Evolutionary conservation across 208 protist species (phyloP), one percentile per base, ranked within the genome.

Genomic region (Trypanosoma melophagium): DNA sequence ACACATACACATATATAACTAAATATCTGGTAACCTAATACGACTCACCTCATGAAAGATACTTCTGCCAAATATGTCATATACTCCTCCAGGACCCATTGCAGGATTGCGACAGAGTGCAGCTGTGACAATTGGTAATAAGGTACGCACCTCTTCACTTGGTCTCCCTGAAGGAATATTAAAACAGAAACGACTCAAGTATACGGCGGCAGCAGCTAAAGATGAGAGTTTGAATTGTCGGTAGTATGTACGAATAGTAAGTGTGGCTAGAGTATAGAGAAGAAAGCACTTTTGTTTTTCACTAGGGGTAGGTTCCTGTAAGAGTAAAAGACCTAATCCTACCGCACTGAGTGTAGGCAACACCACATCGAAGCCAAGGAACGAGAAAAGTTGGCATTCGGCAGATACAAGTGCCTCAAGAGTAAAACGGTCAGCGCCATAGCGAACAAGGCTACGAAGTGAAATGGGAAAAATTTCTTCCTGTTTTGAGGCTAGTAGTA

Each of bases 401-500:
- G 79, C 75, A 4, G 63, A 35, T 41, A 85, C 58, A 12, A 96
- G 61, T n/a, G 80, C 70, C 3, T 79, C 79, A 25, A 78, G 53
- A 0, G 78, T 86, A 61, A 98, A 99, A 12, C 93, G 92, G 45
- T 97, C 89, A 57, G 94, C 94, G 5, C 84, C 79, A 21, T 96
- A 94, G 40, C 97, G 87, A 17, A 98, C 83, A 42, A 98, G 95
- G 22, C 97, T 85, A 7, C 80, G 67, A 7, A 98, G 68, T 25
- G 87, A 68, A n/a, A 94, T 86, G 1, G 87, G 68, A 81, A 96
- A 98, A 62, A 98, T 98, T 75, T 99, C 98, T 70, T 99, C 98
- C 77, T 95, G 98, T 89, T 99, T 99, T 40, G 95, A 92, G 17
- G 98, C 98, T 16, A 99, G 79, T 35, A 99, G 69, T 42, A 99